Percentiles rank a stretch among this genome's conserved stretches.
Evolutionary conservation across 257 asterid species (phyloP).

Genomic region (Plectranthus barbatus): DNA sequence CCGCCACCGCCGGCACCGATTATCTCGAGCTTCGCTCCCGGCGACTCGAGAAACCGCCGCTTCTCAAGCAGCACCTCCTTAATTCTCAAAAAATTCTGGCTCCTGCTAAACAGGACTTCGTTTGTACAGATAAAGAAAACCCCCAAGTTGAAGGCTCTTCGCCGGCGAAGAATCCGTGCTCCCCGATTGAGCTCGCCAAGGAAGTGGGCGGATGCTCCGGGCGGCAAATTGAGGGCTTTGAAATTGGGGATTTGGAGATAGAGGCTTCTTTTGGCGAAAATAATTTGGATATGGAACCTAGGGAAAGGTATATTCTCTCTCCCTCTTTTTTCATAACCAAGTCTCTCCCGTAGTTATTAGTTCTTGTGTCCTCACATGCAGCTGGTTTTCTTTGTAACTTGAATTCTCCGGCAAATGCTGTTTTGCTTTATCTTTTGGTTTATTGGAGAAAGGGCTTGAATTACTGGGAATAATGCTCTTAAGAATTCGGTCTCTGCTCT

Average conservation of each 20-base stretch:
- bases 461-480: not conserved
- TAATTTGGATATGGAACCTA: constrained; percentile 33
- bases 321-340: not conserved
- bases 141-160: constrained; percentile 5
- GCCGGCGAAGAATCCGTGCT: constrained; percentile 11
- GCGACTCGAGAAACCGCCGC: constrained; percentile 42
- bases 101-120: constrained; percentile 16
- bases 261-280: constrained; percentile 54
- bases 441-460: not conserved
- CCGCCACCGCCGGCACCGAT: constrained; percentile 15
- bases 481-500: not conserved
- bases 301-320: constrained; percentile 36
- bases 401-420: too few relatives aligned
- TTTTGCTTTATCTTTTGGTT: not conserved
- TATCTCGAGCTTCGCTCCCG: constrained; percentile 64
- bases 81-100: constrained; percentile 7
- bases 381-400: too few relatives aligned
- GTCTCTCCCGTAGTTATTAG: not conserved
- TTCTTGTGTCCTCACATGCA: not conserved
- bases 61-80: constrained; percentile 18
- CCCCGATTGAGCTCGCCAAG: constrained; percentile 17
- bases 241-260: constrained; percentile 25
- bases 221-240: constrained; percentile 18
- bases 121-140: not conserved
- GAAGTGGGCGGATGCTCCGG: not conserved